Base-by-base conservation (phyloP, 2,329 filamentous ascomycete genomes). In the Magnaporthales sp. region DNA sequence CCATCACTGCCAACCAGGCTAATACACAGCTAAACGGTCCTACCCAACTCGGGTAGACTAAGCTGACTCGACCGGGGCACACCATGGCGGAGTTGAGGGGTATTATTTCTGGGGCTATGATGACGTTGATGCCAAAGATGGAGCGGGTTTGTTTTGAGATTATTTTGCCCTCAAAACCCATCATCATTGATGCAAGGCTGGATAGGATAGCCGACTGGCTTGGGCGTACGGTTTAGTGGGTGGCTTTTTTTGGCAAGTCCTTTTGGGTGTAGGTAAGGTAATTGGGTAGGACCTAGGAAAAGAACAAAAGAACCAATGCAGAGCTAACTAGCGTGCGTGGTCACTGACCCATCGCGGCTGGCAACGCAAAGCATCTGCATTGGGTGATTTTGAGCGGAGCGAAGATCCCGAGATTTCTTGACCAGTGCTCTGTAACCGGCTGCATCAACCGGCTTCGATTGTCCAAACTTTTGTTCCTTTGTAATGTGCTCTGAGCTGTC, bases 11-110 rank as follows among this genome's bases (percentile, higher is more conserved):
- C 54, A 24, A 58, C n/a, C 8, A 24, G 24, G 24, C 54, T 51
- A 51, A 58, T 26, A 58, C 22, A 58, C 54, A 58, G 54, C 67
- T 66, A 46, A 63, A 31, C 29, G 62, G 62, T 30, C 29, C 62
- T 30, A 62, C 26, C 60, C 27, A 62, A 63, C 27, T 63, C 13
- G 62, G 31, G 15, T 38, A 22, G n/a, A 22, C 62, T 63, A 63
- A 46, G 29, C 62, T 63, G 62, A 63, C 62, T 63, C 62, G 62
- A 38, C 29, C 32, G n/a, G 29, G 62, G 31, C 62, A 26, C 54
- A 58, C 54, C 54, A 58, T 58, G 54, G 13, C 54, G 54, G 54
- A 58, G 54, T 26, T n/a, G 11, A 22, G 24, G 54, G 54, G n/a
- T n/a, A 26, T 24, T 26, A 58, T 24, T 58, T 58, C 54, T 58